Conservation (phyloP, 345 rosid species). For the Sonneratia caseolaris region DNA sequence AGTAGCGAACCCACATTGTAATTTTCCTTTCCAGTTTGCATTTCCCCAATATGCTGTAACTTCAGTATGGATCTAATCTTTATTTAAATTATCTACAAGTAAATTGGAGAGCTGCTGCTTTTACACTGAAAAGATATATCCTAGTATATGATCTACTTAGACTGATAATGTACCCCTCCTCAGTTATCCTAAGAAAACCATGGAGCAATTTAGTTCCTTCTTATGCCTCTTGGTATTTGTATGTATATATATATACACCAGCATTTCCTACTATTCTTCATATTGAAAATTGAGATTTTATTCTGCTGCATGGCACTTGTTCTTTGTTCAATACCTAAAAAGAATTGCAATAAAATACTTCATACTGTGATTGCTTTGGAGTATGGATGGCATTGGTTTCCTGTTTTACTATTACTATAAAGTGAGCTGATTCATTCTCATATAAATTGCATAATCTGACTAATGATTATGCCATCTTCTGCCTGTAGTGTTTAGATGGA, state of each 20-base stretch:
- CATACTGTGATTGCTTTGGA: not conserved
- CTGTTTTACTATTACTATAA: not conserved
- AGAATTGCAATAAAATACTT: no score
- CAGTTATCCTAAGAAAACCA: not conserved
- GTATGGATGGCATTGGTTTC: not conserved
- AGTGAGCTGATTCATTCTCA: not conserved
- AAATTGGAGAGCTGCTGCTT: not conserved
- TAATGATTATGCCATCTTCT: not conserved
- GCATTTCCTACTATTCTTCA: not conserved
- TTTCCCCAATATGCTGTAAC: not conserved
- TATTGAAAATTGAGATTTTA: not conserved
- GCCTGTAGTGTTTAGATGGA: conserved; percentile 38
- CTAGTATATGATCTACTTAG: not conserved
- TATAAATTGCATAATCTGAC: not conserved
- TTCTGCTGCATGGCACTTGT: not conserved
- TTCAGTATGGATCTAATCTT: not conserved
- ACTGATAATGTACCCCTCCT: not conserved
- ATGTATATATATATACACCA: not conserved
- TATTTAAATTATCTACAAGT: not conserved
- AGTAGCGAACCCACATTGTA: not conserved
- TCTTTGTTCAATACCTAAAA: no score
- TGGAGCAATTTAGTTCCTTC: not conserved
- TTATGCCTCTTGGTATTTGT: not conserved
- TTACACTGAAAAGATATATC: not conserved
- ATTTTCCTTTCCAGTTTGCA: not conserved